Evolutionary conservation across 176 grass and related monocot species (phyloP), one percentile per base, ranked within the genome.

Genomic region (Zoysia japonica): DNA sequence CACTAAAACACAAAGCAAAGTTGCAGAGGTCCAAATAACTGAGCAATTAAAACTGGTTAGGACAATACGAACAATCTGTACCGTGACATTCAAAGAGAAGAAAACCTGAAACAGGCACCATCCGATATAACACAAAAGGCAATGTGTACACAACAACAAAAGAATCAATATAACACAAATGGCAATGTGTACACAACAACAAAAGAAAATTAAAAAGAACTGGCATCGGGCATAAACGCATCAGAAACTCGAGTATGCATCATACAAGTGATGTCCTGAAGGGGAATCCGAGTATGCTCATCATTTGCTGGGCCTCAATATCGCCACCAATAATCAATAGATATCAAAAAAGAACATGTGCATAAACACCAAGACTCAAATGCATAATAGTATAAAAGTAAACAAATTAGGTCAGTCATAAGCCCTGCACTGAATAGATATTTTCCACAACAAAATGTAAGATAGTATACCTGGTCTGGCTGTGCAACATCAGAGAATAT

Each of bases 401-500:
- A 5, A 47, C 45, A 47, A 7, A 47, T 47, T 47, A 47, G 45
- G 5, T 3, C 2, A 19, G 57, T 0, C 3, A 19, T 38, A 71
- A 53, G 19, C 9, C 52, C 1, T 9, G 3, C 5, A 39, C 9
- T 7, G 8, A 19, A 57, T 8, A 75, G 39, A 8, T 2, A 71
- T 10, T 2, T 41, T 3, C 1, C 0, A 45, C 56, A 12, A n/a
- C 0, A 1, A 48, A 52, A 40, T 15, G 63, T 0, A 1, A 49
- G 9, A 50, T 0, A 71, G 28, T 77, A 50, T 92, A 98, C 92
- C 92, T 98, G 95, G 20, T 94, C 92, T 52, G 95, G 92, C 78
- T 98, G 95, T 15, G 95, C 95, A 86, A 98, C 95, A 89, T 98
- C 95, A 44, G 95, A 98, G 82, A 98, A 98, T 76, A 98, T 90